Conservation (phyloP, 306 rosid genomes). For the Pyrus pyrifolia region DNA sequence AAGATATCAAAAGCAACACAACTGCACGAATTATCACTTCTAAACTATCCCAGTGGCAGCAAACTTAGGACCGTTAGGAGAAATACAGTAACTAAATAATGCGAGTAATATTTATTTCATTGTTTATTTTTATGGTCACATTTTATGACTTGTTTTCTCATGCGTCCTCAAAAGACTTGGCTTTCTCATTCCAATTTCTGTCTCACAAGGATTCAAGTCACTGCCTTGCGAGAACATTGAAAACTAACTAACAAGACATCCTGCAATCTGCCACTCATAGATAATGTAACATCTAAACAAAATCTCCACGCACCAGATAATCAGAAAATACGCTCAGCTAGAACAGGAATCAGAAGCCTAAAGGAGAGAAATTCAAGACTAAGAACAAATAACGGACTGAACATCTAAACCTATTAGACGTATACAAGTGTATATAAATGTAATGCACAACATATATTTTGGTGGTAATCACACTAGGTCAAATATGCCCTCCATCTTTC, state of each 20-base stretch:
- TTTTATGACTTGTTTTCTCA: neutral
- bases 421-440: neutral
- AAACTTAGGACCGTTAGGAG: neutral
- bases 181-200: neutral
- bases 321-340: neutral
- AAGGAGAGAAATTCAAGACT: neutral
- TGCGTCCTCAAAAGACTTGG: neutral
- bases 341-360: neutral
- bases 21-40: constrained; percentile 5
- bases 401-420: neutral
- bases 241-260: neutral
- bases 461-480: neutral
- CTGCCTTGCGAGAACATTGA: neutral
- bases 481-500: neutral
- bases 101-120: neutral
- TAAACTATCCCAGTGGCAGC: neutral
- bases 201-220: neutral
- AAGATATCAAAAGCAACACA: neutral
- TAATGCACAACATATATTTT: no score
- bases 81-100: neutral
- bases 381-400: neutral
- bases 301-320: neutral
- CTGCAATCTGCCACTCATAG: neutral
- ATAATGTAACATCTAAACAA: neutral
- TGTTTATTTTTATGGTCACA: neutral